phyloP scores from a whole-genome alignment of 2,329 filamentous ascomycete species.

The Dothistroma pini region DNA sequence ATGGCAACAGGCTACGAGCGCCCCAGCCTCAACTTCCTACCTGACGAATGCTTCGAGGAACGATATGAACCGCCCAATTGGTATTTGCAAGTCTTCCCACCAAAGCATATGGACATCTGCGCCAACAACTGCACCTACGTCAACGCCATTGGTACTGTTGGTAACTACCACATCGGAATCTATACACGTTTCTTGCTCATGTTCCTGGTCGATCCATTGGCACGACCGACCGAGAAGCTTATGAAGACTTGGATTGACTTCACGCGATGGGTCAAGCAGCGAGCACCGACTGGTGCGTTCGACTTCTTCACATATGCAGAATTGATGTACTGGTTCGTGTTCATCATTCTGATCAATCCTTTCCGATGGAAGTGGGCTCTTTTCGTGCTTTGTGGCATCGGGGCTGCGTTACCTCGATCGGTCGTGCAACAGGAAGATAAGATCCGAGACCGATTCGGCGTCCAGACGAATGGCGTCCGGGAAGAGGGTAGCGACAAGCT shows the following conservation, averaged over 20 bases:
- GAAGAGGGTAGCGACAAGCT: not conserved
- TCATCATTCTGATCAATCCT: slow-evolving; percentile 73
- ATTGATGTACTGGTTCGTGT: slow-evolving; percentile 79
- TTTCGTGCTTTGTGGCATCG: slow-evolving; percentile 77
- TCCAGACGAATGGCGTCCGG: not conserved
- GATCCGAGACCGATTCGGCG: slow-evolving; percentile 50
- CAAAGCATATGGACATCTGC: slow-evolving; percentile 66
- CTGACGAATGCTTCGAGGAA: slow-evolving; percentile 66
- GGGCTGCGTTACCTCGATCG: slow-evolving; percentile 60
- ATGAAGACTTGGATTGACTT: slow-evolving; percentile 88
- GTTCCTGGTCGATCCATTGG: slow-evolving; percentile 77
- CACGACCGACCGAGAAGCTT: slow-evolving; percentile 66
- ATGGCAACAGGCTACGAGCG: slow-evolving; percentile 81
- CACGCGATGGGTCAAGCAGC: slow-evolving; percentile 66
- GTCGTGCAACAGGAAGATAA: slow-evolving; percentile 65
- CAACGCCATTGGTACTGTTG: slow-evolving; percentile 74
- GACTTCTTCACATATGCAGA: slow-evolving; percentile 90
- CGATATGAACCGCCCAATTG: slow-evolving; percentile 78
- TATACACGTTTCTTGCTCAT: slow-evolving; percentile 83
- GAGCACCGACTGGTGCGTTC: slow-evolving; percentile 70
- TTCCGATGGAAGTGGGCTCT: slow-evolving; percentile 88
- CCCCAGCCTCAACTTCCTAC: slow-evolving; percentile 69
- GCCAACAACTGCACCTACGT: slow-evolving; percentile 83
- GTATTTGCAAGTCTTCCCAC: slow-evolving; percentile 85
- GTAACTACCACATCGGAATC: slow-evolving; percentile 87